These are phyloP conservation scores for Rickenella mellea DNA, from an alignment of 768 basidiomycete genomes.

Conservation along the genomic window DNA sequence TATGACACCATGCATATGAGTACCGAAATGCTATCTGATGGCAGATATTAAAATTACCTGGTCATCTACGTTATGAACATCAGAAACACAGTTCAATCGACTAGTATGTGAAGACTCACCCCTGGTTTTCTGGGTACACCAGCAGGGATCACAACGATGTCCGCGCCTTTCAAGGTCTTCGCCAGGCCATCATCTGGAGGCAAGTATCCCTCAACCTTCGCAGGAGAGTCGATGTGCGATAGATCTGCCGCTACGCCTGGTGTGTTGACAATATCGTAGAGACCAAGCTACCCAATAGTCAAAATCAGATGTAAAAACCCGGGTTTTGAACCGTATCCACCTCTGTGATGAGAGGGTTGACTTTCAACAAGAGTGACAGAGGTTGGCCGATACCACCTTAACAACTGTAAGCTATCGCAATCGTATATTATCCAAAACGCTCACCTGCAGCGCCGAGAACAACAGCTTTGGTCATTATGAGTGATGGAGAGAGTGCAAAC, in stretches of 20 bases:
- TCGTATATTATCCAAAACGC: constrained; percentile 9
- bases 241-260: constrained; percentile 95
- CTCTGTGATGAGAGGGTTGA: constrained; percentile 71
- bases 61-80: constrained; percentile 31
- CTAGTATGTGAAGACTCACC: constrained; percentile 33
- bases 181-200: constrained; percentile 73
- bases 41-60: constrained; percentile 25
- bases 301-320: constrained; percentile 2
- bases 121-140: constrained; percentile 95
- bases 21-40: constrained; percentile 4
- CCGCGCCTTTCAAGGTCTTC: constrained; percentile 75
- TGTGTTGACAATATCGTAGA: constrained; percentile 97
- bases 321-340: constrained; percentile 26
- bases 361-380: constrained; percentile 84
- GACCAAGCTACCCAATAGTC: constrained; percentile 46
- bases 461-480: constrained; percentile 65
- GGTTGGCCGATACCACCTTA: constrained; percentile 96
- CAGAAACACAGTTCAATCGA: constrained; percentile 1
- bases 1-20: constrained; percentile 19
- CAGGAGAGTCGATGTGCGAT: constrained; percentile 84
- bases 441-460: constrained; percentile 93
- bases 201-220: constrained; percentile 76
- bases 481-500: no score
- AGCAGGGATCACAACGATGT: constrained; percentile 91
- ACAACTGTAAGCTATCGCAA: background rate